phyloP scores from a whole-genome alignment of 1,284 basidiomycete genomes.

The Leccinum griseonigrum region DNA sequence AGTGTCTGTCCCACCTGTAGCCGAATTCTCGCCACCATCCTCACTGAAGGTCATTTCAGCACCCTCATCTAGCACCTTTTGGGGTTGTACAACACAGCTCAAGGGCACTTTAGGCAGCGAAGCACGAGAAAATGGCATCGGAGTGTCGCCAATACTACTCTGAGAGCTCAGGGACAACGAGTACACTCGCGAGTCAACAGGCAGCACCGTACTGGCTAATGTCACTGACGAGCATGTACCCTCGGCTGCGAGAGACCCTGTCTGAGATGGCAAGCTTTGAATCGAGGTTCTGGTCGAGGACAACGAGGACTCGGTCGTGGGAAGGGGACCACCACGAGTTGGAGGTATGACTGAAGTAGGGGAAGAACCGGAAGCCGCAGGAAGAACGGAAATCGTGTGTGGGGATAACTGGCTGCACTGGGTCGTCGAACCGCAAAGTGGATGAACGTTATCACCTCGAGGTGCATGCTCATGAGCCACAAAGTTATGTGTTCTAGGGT shows the following conservation, averaged over 20 bases:
- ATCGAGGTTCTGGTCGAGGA: background rate
- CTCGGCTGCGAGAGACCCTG: background rate
- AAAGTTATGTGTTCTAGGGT: background rate
- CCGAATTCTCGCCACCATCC: background rate
- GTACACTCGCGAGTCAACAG: background rate
- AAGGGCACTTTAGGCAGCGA: background rate
- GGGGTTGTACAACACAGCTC: background rate
- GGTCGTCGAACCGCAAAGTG: background rate
- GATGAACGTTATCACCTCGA: background rate
- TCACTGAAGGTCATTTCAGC: background rate
- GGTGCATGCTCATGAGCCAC: background rate
- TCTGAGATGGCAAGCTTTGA: background rate
- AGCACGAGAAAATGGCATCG: background rate
- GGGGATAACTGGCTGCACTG: background rate
- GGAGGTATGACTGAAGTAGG: background rate
- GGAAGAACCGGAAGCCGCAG: background rate
- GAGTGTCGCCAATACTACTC: background rate
- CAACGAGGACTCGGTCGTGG: background rate
- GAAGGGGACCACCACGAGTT: background rate
- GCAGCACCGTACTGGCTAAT: background rate
- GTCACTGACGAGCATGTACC: background rate
- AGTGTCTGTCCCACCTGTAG: background rate
- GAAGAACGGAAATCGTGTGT: background rate
- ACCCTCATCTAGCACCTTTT: background rate
- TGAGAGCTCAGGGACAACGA: background rate